Evolutionary conservation across 352 stramenopile species (phyloP).

Genomic region (Thraustochytrium striatum): DNA sequence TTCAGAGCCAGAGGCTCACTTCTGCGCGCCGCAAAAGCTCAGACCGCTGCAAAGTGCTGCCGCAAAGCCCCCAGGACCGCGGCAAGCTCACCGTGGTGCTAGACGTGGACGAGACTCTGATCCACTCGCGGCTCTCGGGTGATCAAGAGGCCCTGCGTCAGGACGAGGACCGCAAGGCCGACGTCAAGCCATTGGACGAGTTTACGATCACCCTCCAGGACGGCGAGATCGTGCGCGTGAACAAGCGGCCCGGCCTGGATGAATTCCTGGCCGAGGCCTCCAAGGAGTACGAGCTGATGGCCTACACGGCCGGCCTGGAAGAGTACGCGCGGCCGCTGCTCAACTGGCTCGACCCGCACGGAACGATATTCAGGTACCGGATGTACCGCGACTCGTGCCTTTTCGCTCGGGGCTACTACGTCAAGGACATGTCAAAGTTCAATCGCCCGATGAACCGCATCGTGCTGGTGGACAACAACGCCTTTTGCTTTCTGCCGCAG

Average conservation of each 20-base stretch:
- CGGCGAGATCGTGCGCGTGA: conserved; percentile 72
- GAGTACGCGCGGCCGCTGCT: conserved; percentile 95
- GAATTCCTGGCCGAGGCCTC: conserved; percentile 91
- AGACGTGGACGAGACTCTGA: conserved; percentile 94
- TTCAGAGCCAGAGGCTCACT: no score
- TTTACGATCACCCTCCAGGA: conserved; percentile 94
- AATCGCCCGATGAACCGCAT: conserved; percentile 82
- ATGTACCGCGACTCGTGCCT: conserved; percentile 90
- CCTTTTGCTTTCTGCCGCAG: conserved; percentile 95
- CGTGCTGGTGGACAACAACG: conserved; percentile 98
- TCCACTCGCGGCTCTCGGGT: conserved; percentile 63
- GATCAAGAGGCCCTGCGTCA: not conserved
- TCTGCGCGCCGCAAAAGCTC: no score
- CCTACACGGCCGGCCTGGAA: conserved; percentile 94
- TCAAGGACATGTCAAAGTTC: conserved; percentile 92
- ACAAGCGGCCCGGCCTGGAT: conserved; percentile 86
- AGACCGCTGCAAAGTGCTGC: no score
- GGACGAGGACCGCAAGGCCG: conserved; percentile 55
- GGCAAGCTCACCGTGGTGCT: conserved; percentile 83
- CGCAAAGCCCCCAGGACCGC: conserved; percentile 53
- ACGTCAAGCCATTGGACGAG: conserved; percentile 79
- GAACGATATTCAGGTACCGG: conserved; percentile 55
- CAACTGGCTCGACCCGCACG: conserved; percentile 85
- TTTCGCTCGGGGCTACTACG: conserved; percentile 88
- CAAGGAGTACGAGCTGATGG: conserved; percentile 93